Conservation (phyloP, 2,329 filamentous ascomycete species). For the Hirsutella rhossiliensis region DNA sequence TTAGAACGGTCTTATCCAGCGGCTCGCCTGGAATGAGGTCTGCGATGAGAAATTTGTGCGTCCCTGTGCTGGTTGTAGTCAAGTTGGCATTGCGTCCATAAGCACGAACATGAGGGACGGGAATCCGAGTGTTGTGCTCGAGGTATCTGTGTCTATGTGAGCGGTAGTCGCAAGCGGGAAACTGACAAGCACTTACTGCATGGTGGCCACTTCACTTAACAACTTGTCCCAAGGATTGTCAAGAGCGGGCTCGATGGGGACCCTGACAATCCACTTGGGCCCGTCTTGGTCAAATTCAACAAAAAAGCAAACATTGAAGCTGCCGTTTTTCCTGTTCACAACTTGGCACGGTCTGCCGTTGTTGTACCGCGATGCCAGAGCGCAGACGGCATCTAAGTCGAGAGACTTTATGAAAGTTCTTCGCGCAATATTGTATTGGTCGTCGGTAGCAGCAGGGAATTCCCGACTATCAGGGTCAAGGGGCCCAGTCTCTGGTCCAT, state of each 20-base stretch:
- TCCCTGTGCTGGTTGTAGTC: neutral
- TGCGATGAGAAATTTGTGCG: conserved; percentile 10
- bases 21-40: conserved; percentile 10
- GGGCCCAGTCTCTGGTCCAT: neutral
- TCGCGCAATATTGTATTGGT: neutral
- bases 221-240: conserved; percentile 13
- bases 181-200: conserved; percentile 6
- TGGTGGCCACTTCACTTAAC: conserved; percentile 13
- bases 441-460: neutral
- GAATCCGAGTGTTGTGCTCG: conserved; percentile 9
- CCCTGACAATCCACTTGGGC: conserved; percentile 10
- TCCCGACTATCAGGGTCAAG: too few species aligned
- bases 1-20: conserved; percentile 7
- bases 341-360: conserved; percentile 8
- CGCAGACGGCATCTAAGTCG: conserved; percentile 8
- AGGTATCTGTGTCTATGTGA: conserved; percentile 9
- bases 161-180: neutral
- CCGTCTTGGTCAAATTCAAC: conserved; percentile 6
- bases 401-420: conserved; percentile 11
- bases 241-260: conserved; percentile 11
- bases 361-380: conserved; percentile 10
- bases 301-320: conserved; percentile 13
- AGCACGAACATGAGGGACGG: conserved; percentile 9
- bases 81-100: conserved; percentile 8
- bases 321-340: conserved; percentile 7